Evolutionary conservation across 352 stramenopile genomes (phyloP).

Genomic region (Blastocystis hominis): DNA sequence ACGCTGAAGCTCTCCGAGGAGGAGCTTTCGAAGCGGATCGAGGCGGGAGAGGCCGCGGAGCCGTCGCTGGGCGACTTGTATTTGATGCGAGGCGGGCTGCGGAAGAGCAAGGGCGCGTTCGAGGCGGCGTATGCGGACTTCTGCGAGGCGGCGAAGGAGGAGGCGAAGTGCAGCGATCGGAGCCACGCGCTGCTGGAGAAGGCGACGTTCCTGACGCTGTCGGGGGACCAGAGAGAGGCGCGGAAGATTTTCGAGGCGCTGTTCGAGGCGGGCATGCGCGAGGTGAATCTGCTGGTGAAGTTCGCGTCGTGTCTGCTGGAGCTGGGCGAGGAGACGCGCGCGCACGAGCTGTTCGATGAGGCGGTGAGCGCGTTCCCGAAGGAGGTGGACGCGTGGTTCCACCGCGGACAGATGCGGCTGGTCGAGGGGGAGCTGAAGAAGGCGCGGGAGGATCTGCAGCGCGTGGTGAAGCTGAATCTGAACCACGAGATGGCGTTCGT

Average conservation of each 20-base stretch:
- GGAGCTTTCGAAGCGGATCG: conserved; percentile 14
- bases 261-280: not conserved
- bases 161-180: not conserved
- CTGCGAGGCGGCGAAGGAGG: not conserved
- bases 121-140: conserved; percentile 29
- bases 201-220: conserved; percentile 24
- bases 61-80: not conserved
- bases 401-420: conserved; percentile 41
- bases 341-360: conserved; percentile 14
- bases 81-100: conserved; percentile 23
- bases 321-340: not conserved
- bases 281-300: conserved; percentile 47
- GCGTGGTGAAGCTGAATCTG: not conserved
- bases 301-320: conserved; percentile 30
- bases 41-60: not conserved
- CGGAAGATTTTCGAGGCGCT: not conserved
- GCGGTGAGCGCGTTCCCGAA: not conserved
- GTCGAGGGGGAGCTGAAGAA: not conserved
- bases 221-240: not conserved
- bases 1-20: not conserved
- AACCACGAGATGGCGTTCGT: conserved; percentile 20
- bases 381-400: conserved; percentile 43
- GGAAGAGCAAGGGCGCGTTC: conserved; percentile 10
- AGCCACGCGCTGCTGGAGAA: not conserved
- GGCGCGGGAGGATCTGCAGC: conserved; percentile 13